Conservation (phyloP, 73 alveolate genomes). For the Paramecium bursaria region DNA sequence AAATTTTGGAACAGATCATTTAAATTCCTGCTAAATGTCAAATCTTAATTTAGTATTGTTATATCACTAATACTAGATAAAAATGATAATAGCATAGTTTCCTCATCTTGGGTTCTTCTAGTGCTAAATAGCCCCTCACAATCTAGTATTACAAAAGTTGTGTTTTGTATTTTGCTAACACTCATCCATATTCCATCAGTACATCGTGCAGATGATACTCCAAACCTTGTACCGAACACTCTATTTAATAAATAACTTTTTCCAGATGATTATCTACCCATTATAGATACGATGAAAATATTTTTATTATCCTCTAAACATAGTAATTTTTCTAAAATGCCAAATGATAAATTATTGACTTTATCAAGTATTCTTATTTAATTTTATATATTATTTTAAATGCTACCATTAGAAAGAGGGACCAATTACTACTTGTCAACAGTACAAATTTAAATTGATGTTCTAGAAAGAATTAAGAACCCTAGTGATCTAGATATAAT, state of each 20-base stretch:
- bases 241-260: conserved; percentile 79
- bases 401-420: conserved; percentile 26
- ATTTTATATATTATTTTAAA: background rate
- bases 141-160: conserved; percentile 72
- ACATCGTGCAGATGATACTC: conserved; percentile 81
- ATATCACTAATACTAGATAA: conserved; percentile 74
- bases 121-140: conserved; percentile 82
- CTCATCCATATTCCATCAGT: conserved; percentile 88
- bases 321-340: conserved; percentile 10
- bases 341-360: conserved; percentile 22
- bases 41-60: conserved; percentile 73
- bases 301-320: background rate
- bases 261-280: conserved; percentile 78
- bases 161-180: conserved; percentile 2
- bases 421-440: conserved; percentile 7
- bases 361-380: background rate
- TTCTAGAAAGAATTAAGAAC: background rate
- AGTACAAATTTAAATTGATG: conserved; percentile 19
- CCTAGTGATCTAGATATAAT: background rate
- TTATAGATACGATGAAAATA: conserved; percentile 31
- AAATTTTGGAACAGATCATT: conserved; percentile 16
- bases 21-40: conserved; percentile 16
- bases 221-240: conserved; percentile 81
- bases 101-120: conserved; percentile 79
- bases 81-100: conserved; percentile 70